phyloP scores from a whole-genome alignment of 2,329 filamentous ascomycete genomes.

The Arthroderma sp. region DNA sequence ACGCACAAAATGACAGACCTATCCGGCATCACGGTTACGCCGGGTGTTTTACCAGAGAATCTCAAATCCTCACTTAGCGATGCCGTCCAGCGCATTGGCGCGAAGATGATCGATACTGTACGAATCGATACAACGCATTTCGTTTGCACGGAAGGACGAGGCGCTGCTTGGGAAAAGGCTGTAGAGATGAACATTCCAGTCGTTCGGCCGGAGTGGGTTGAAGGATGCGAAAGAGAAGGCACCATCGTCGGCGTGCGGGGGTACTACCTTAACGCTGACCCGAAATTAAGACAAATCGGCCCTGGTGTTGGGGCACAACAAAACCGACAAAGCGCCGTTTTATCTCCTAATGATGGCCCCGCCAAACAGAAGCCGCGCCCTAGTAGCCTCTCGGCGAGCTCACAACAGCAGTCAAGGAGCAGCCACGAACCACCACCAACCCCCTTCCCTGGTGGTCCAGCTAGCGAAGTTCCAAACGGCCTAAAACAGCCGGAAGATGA shows the following conservation, averaged over 20 bases:
- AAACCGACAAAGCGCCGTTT: slow-evolving; percentile 7
- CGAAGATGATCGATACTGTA: slow-evolving; percentile 77
- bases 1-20: slow-evolving; percentile 99
- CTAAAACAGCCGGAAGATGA: slow-evolving; percentile 7
- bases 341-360: background rate
- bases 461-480: slow-evolving; percentile 6
- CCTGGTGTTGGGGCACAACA: slow-evolving; percentile 16
- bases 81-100: slow-evolving; percentile 78
- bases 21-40: slow-evolving; percentile 86
- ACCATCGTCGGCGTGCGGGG: slow-evolving; percentile 87
- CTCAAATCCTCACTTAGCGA: slow-evolving; percentile 58
- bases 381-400: background rate
- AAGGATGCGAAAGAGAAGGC: slow-evolving; percentile 87
- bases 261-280: slow-evolving; percentile 86
- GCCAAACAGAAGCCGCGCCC: background rate
- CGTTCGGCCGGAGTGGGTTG: slow-evolving; percentile 91
- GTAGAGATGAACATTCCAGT: slow-evolving; percentile 97
- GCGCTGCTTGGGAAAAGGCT: slow-evolving; percentile 87
- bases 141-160: slow-evolving; percentile 85
- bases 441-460: slow-evolving; percentile 14
- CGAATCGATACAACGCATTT: slow-evolving; percentile 98
- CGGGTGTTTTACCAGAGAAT: slow-evolving; percentile 65
- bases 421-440: slow-evolving; percentile 12
- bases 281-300: slow-evolving; percentile 43
- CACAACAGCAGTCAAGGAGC: background rate